Base-by-base conservation (phyloP, 2,329 filamentous ascomycete species). In the Penicillium sp. region DNA sequence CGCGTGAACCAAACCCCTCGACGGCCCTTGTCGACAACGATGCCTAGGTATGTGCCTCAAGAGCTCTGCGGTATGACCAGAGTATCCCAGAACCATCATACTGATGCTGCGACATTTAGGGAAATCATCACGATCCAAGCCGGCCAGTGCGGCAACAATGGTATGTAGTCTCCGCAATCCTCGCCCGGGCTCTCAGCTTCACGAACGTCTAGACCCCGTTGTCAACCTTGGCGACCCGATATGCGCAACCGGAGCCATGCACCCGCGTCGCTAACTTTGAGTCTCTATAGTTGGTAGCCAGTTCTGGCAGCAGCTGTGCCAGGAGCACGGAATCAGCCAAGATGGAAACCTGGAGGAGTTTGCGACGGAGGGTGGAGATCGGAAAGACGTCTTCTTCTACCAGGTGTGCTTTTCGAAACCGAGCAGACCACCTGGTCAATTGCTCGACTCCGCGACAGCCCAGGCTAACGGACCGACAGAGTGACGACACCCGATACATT, bases 81-180 rank as follows among this genome's bases (percentile, higher is more conserved):
- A 25, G 10, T 44, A 3, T 43, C 9, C 10, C 8, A 39, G 4
- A 5, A 33, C 14, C 44, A 5, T 25, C 11, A 30, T 44, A 22
- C 53, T 53, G 22, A 62, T 50, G 14, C 30, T 50, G 14, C 16
- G 5, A 13, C 48, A 18, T 50, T 1, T 64, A 96, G 94, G 76
- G 94, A 99, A 83, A 99, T 99, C 68, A 99, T 99, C 75, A 99
- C 95, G 57, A 88, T 99, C 66, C 94, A 99, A 78, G 92, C 95
- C 61, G 94, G 94, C 82, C 94, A 97, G 77, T 97, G 94, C 82
- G 94, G 92, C 83, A 97, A 97, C 79, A 96, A 92, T 84, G 92
- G 92, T 96, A 72, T 80, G 89, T 88, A 50, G 46, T 44, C 47
- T 57, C 46, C 56, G 43, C 57, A 58, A 55, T 62, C 57, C 51